Evolutionary conservation across 306 rosid genomes (phyloP).

Genomic region (Alnus rubra): DNA sequence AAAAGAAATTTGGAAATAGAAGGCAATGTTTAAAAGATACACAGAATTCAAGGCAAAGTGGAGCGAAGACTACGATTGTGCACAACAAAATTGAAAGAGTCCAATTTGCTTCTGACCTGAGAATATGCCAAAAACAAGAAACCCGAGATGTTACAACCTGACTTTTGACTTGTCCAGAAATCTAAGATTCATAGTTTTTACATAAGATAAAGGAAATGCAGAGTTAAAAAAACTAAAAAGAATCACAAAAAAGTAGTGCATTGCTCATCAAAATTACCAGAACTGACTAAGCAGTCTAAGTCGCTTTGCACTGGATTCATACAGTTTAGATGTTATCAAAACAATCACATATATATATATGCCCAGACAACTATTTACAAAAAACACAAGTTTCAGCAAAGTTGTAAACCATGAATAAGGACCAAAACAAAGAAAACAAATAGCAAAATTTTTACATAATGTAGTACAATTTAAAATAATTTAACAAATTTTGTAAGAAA

Average conservation of each 20-base stretch:
- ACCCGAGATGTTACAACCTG: conserved; percentile 15
- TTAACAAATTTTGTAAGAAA: not conserved
- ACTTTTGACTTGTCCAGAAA: conserved; percentile 2
- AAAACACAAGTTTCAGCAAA: too few species aligned
- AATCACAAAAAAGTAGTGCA: not conserved
- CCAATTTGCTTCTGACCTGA: conserved; percentile 81
- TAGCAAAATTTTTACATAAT: too few species aligned
- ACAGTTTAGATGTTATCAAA: not conserved
- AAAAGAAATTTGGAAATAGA: conserved; percentile 1
- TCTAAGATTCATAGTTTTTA: not conserved
- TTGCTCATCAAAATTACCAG: not conserved
- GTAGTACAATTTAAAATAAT: not conserved
- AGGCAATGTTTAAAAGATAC: conserved; percentile 12
- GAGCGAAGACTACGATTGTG: conserved; percentile 71
- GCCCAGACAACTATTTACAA: too few species aligned
- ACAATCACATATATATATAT: too few species aligned
- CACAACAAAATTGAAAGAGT: conserved; percentile 69
- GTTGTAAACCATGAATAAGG: too few species aligned
- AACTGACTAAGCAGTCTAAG: not conserved
- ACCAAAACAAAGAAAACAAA: too few species aligned
- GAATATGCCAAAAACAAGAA: conserved; percentile 30
- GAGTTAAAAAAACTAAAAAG: not conserved
- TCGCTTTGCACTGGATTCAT: not conserved
- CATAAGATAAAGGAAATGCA: not conserved
- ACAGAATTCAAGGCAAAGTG: conserved; percentile 28